Conservation (phyloP, 345 rosid species). For the Heritiera fomes region DNA sequence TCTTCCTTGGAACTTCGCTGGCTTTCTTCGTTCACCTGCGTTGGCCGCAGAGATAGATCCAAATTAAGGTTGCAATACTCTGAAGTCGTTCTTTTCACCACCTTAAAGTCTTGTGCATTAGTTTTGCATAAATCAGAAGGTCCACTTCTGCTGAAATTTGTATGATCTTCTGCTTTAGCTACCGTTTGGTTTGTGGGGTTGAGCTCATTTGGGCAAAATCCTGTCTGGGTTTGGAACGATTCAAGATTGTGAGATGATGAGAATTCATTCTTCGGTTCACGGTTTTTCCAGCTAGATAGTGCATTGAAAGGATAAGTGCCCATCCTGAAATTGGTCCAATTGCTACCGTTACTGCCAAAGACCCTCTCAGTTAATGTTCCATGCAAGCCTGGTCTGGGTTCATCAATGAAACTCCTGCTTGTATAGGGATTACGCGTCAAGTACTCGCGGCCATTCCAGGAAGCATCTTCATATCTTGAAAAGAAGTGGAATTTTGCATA, state of each 20-base stretch:
- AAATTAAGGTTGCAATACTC: slow-evolving; percentile 44
- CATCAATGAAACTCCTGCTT: slow-evolving; percentile 43
- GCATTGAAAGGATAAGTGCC: slow-evolving; percentile 21
- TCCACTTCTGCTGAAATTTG: neutral
- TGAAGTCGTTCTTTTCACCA: slow-evolving; percentile 40
- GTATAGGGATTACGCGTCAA: slow-evolving; percentile 27
- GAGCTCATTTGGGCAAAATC: slow-evolving; percentile 23
- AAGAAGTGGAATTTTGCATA: neutral
- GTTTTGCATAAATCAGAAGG: slow-evolving; percentile 21
- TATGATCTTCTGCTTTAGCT: slow-evolving; percentile 15
- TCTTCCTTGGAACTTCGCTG: slow-evolving; percentile 27
- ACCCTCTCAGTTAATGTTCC: slow-evolving; percentile 39
- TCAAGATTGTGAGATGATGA: slow-evolving; percentile 16
- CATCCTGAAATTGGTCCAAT: slow-evolving; percentile 21
- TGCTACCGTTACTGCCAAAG: slow-evolving; percentile 25
- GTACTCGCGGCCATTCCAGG: slow-evolving; percentile 54
- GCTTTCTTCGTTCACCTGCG: slow-evolving; percentile 22
- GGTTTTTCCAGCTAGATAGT: slow-evolving; percentile 25
- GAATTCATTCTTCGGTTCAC: slow-evolving; percentile 19
- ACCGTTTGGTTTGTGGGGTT: slow-evolving; percentile 19
- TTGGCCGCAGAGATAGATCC: slow-evolving; percentile 51
- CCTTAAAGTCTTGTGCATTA: slow-evolving; percentile 28
- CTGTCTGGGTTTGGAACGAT: slow-evolving; percentile 24
- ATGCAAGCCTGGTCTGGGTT: slow-evolving; percentile 32
- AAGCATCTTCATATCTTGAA: slow-evolving; percentile 53